Conservation (phyloP, 441 rosid species). For the Populus trichocarpa region DNA sequence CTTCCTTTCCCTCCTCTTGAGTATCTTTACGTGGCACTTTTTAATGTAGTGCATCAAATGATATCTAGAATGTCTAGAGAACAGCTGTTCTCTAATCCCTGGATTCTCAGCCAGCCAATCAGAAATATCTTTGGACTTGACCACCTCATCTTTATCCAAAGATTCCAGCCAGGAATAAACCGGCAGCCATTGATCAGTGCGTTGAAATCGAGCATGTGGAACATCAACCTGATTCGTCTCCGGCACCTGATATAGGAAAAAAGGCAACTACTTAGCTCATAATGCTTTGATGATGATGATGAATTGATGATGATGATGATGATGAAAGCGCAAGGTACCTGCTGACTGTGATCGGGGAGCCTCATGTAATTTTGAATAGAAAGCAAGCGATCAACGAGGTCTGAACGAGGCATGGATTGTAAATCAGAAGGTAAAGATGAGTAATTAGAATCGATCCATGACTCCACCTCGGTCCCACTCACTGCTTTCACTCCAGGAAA, state of each 20-base stretch:
- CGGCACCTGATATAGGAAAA: conserved; percentile 32
- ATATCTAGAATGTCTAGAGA: conserved; percentile 77
- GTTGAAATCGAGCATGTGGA: conserved; percentile 80
- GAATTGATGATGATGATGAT: too few species aligned
- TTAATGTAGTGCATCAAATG: conserved; percentile 95
- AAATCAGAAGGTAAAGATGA: conserved; percentile 69
- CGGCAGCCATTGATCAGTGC: conserved; percentile 90
- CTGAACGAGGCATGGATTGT: conserved; percentile 71
- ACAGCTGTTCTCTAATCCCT: conserved; percentile 56
- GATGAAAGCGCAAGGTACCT: conserved; percentile 9
- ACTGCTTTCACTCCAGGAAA: conserved; percentile 79
- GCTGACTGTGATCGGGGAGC: conserved; percentile 36
- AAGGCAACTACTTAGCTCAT: neutral
- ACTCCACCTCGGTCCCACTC: conserved; percentile 54
- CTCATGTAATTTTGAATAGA: conserved; percentile 77
- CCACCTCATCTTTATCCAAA: conserved; percentile 65
- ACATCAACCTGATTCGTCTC: conserved; percentile 39
- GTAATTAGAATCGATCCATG: conserved; percentile 72
- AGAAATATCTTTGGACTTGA: conserved; percentile 77
- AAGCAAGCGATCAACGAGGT: conserved; percentile 73
- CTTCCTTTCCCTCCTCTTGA: conserved; percentile 83
- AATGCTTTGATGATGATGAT: too few species aligned
- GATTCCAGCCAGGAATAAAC: conserved; percentile 90
- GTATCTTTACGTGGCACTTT: conserved; percentile 90
- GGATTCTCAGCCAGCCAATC: conserved; percentile 83